These are phyloP conservation scores for Panellus pusillus DNA, from an alignment of 768 basidiomycete genomes.

Conservation along the genomic window DNA sequence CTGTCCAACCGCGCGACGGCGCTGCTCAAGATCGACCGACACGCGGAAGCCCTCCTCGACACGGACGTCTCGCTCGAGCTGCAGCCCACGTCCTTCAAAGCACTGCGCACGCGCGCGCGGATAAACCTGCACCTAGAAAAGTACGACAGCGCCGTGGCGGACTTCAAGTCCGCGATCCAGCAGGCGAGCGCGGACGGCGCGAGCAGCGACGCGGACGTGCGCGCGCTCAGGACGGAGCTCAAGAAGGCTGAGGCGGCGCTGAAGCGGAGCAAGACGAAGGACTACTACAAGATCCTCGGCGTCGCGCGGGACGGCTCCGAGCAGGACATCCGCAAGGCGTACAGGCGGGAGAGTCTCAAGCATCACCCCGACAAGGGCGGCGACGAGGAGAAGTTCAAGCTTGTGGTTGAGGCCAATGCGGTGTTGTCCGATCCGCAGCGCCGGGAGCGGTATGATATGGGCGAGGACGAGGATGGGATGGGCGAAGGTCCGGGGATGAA, in stretches of 20 bases:
- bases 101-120: constrained; percentile 81
- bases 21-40: constrained; percentile 67
- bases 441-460: constrained; percentile 75
- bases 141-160: constrained; percentile 67
- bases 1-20: constrained; percentile 86
- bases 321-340: constrained; percentile 85
- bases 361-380: constrained; percentile 93
- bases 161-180: constrained; percentile 81
- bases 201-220: constrained; percentile 56
- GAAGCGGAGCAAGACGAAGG: constrained; percentile 88
- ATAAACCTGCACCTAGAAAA: constrained; percentile 73
- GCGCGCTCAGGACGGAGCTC: constrained; percentile 62
- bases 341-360: constrained; percentile 81
- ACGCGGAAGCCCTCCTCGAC: constrained; percentile 71
- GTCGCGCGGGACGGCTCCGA: constrained; percentile 62
- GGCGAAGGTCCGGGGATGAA: constrained; percentile 46
- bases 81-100: constrained; percentile 74
- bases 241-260: constrained; percentile 80
- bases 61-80: constrained; percentile 67
- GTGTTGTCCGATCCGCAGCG: constrained; percentile 77
- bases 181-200: constrained; percentile 64
- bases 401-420: constrained; percentile 78
- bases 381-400: constrained; percentile 95
- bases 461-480: constrained; percentile 78
- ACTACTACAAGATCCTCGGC: constrained; percentile 82